Evolutionary conservation across 2,329 filamentous ascomycete species (phyloP), one percentile per base, ranked within the genome.

Genomic region (Exutisphaerella laricina): DNA sequence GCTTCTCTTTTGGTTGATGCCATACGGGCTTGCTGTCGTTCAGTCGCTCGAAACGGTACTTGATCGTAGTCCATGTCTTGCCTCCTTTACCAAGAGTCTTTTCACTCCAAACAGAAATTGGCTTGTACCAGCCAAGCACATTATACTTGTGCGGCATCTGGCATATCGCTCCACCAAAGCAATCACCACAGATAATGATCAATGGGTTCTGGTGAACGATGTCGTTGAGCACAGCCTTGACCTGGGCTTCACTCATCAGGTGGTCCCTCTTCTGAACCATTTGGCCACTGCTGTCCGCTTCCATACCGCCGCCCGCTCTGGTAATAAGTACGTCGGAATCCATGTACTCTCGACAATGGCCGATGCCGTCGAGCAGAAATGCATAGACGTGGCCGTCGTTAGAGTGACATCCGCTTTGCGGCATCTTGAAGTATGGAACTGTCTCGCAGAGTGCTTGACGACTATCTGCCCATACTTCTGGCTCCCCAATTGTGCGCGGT

Each of bases 81-180:
- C 39, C 37, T 12, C 46, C 48, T 32, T 55, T 68, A 1, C 67
- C 59, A 1, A 64, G 49, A 4, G 66, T 66, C 46, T 70, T 73
- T 53, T 89, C 84, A 8, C 65, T 69, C 84, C 84, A 89, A 0
- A 87, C 68, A 36, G 82, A 68, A 0, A 81, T 84, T 9, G 85
- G 68, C 36, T 80, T 77, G 58, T 85, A 88, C 60, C 73, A 80
- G n/a, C 71, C 82, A 30, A 88, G 68, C 0, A 87, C 78, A 42
- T 75, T 79, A 54, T 80, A 88, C 1, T 72, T 66, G 44, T 81
- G 70, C 0, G 75, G 74, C 5, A 81, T 66, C 18, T 69, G 65
- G 1, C 70, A 71, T 0, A 70, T 68, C 13, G 74, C 67, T 16
- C 70, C 58, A 3, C 60, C 58, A 48, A 80, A 77, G 40, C 72